A percentile compares a stretch with the other conserved stretches of the same genome.
phyloP scores from a whole-genome alignment of 169 alveolate species.

The Eimeria tenella region DNA sequence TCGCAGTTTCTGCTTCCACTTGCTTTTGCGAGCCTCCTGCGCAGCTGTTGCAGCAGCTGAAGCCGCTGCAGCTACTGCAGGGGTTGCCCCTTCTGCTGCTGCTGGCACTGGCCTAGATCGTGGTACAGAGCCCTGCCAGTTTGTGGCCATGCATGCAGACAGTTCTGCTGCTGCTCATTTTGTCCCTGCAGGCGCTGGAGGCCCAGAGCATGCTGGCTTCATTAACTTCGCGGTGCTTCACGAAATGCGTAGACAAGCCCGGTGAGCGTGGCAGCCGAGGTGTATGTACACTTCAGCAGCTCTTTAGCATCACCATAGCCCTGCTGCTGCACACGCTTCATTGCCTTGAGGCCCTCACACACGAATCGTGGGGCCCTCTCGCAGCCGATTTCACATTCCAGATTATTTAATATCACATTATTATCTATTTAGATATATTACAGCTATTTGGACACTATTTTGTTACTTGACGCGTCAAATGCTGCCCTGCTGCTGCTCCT shows the following conservation, averaged over 20 bases:
- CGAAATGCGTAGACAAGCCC: conserved; percentile 42
- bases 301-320: no score
- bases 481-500: neutral
- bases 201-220: conserved; percentile 67
- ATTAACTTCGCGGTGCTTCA: conserved; percentile 52
- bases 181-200: conserved; percentile 43
- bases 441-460: neutral
- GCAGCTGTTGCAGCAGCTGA: neutral
- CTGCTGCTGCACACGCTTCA: no score
- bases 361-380: neutral
- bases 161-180: neutral
- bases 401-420: neutral
- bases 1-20: neutral
- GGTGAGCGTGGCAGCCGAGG: neutral
- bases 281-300: no score
- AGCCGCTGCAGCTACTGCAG: neutral
- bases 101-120: neutral
- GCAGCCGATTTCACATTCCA: neutral
- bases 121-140: neutral
- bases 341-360: neutral
- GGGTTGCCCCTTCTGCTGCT: neutral
- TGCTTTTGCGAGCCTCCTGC: neutral
- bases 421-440: no score
- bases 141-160: neutral
- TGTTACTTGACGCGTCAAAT: neutral